phyloP scores from a whole-genome alignment of 345 rosid species.

The Boechera retrofracta region DNA sequence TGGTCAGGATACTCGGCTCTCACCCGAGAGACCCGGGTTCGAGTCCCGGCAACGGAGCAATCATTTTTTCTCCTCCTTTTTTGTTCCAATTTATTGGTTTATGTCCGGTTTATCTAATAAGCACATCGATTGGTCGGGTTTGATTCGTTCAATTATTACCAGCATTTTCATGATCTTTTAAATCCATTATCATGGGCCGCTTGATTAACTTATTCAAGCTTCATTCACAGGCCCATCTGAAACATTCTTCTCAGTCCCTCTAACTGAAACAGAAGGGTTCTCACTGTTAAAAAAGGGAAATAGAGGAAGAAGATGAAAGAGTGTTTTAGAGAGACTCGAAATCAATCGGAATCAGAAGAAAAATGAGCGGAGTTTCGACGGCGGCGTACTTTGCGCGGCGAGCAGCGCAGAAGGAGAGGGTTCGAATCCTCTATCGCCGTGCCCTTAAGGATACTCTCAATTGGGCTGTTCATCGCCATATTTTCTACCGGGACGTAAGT shows the following conservation, averaged over 20 bases:
- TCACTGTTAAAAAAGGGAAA: neutral
- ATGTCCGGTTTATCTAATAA: too few relatives aligned
- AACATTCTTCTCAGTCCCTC: neutral
- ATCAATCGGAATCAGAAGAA: conserved; percentile 31
- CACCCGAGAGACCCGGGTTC: conserved; percentile 75
- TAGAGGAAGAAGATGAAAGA: conserved; percentile 9
- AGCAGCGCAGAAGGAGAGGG: conserved; percentile 92
- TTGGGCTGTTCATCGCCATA: conserved; percentile 98
- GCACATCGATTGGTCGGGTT: too few relatives aligned
- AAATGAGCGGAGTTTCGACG: conserved; percentile 68
- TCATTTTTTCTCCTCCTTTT: neutral
- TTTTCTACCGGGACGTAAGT: conserved; percentile 79
- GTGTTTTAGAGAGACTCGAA: conserved; percentile 28
- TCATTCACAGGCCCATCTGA: neutral
- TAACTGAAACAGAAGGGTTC: neutral
- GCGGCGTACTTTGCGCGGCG: conserved; percentile 81
- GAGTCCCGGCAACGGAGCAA: conserved; percentile 65
- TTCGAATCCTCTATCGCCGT: conserved; percentile 89
- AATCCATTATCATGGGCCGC: neutral
- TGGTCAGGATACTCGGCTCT: conserved; percentile 81
- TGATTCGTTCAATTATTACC: too few relatives aligned
- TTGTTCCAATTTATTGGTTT: too few relatives aligned
- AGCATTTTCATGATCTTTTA: too few relatives aligned
- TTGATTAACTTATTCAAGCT: neutral
- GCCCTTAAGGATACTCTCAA: conserved; percentile 93